These are phyloP conservation scores for Pichia sp. DNA, from an alignment of 1,139 yeast species.

Conservation along the genomic window DNA sequence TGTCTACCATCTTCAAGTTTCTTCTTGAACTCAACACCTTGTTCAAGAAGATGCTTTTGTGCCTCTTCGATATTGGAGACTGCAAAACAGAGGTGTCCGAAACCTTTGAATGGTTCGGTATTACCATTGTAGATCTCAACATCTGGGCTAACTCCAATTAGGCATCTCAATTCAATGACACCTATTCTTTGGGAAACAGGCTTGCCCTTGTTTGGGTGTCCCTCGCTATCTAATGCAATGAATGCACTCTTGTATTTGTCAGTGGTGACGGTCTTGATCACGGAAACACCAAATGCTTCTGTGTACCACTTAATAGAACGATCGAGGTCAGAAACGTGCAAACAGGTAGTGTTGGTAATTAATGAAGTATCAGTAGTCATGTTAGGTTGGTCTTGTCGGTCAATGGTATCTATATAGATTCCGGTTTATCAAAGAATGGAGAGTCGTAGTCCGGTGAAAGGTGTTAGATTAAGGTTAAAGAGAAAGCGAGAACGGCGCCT, in stretches of 20 bases:
- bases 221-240: constrained; percentile 49
- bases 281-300: constrained; percentile 67
- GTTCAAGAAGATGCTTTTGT: constrained; percentile 49
- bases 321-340: constrained; percentile 79
- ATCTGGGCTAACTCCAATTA: constrained; percentile 46
- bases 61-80: constrained; percentile 69
- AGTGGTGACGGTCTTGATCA: constrained; percentile 45
- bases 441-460: too few species aligned
- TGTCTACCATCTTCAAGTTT: constrained; percentile 84
- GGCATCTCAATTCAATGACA: constrained; percentile 76
- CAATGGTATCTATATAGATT: too few species aligned
- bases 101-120: constrained; percentile 76
- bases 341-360: constrained; percentile 61
- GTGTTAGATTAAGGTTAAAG: too few species aligned
- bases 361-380: constrained; percentile 29
- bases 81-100: constrained; percentile 87
- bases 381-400: too few species aligned
- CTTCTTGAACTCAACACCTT: constrained; percentile 74
- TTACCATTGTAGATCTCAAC: constrained; percentile 68
- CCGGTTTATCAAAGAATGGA: too few species aligned
- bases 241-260: constrained; percentile 63
- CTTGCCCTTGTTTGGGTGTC: constrained; percentile 36
- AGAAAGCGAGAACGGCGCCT: too few species aligned
- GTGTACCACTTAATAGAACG: constrained; percentile 66
- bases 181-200: constrained; percentile 66